These are phyloP conservation scores for Puccinia horiana DNA, from an alignment of 1,284 basidiomycete species.

Conservation along the genomic window DNA sequence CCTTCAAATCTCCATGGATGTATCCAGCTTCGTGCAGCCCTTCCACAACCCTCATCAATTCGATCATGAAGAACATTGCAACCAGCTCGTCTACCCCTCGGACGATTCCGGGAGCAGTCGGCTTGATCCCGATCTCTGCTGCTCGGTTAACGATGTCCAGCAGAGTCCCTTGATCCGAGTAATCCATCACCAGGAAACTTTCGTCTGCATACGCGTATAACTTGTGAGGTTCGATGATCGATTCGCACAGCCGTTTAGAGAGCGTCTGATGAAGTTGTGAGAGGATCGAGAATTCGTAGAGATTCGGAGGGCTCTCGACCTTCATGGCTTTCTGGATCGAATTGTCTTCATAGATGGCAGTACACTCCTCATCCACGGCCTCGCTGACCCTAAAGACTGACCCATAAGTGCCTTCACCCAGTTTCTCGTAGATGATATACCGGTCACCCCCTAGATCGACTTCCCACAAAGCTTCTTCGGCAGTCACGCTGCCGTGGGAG, in stretches of 20 bases:
- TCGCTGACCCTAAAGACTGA: slow-evolving; percentile 71
- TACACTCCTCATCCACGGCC: slow-evolving; percentile 63
- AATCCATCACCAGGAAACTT: slow-evolving; percentile 83
- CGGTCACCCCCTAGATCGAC: slow-evolving; percentile 42
- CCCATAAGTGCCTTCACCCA: slow-evolving; percentile 96
- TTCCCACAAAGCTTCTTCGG: slow-evolving; percentile 43
- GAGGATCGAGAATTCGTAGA: slow-evolving; percentile 92
- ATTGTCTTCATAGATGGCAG: slow-evolving; percentile 60
- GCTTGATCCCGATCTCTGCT: slow-evolving; percentile 66
- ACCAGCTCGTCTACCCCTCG: slow-evolving; percentile 80
- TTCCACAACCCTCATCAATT: slow-evolving; percentile 80
- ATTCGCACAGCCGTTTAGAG: slow-evolving; percentile 64
- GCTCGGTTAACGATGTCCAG: slow-evolving; percentile 90
- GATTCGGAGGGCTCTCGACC: slow-evolving; percentile 80
- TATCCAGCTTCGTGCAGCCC: slow-evolving; percentile 77
- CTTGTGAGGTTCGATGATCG: slow-evolving; percentile 70
- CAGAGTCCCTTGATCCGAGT: slow-evolving; percentile 86
- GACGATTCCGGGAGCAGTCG: slow-evolving; percentile 56
- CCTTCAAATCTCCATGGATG: slow-evolving; percentile 98
- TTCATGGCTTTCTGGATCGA: slow-evolving; percentile 78
- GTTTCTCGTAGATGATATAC: slow-evolving; percentile 69
- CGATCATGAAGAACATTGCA: slow-evolving; percentile 91
- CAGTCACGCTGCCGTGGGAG: slow-evolving; percentile 40
- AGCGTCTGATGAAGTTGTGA: slow-evolving; percentile 73
- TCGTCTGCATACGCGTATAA: slow-evolving; percentile 84